A percentile compares a stretch with the other conserved stretches of the same genome.
phyloP scores from a whole-genome alignment of 2,329 filamentous ascomycete species.

The Hymenoscyphus salicellus region DNA sequence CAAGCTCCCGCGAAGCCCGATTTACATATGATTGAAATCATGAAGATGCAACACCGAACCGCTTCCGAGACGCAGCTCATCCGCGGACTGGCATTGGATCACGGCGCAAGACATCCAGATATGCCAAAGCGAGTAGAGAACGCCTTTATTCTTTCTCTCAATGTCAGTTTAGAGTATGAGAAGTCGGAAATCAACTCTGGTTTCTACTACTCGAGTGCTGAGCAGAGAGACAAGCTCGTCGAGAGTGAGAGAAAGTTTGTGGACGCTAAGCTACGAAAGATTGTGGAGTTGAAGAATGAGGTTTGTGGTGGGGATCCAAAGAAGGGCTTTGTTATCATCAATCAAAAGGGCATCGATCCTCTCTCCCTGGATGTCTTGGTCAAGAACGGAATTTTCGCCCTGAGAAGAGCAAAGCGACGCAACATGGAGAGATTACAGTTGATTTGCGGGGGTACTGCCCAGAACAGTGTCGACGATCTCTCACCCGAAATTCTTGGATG shows the following conservation, averaged over 20 bases:
- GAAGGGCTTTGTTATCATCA: constrained; percentile 96
- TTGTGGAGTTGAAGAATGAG: constrained; percentile 96
- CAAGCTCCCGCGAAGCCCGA: constrained; percentile 87
- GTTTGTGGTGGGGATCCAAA: constrained; percentile 90
- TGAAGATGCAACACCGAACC: constrained; percentile 99
- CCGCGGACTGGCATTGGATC: constrained; percentile 85
- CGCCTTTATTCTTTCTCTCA: constrained; percentile 89
- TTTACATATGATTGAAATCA: constrained; percentile 98
- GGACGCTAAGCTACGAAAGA: constrained; percentile 94
- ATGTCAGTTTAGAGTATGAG: constrained; percentile 96
- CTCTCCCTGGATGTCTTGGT: constrained; percentile 92
- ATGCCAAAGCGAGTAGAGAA: constrained; percentile 98
- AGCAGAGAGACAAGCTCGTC: constrained; percentile 95
- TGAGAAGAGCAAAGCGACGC: constrained; percentile 90
- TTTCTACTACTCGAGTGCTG: constrained; percentile 97
- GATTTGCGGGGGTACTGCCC: constrained; percentile 83
- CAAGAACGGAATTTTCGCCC: constrained; percentile 95
- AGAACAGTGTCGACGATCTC: constrained; percentile 95
- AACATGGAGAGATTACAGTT: constrained; percentile 99
- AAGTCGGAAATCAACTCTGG: constrained; percentile 99
- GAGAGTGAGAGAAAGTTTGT: constrained; percentile 96
- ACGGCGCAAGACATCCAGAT: constrained; percentile 93
- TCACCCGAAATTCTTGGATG: constrained; percentile 85
- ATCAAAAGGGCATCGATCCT: constrained; percentile 98
- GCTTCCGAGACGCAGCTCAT: constrained; percentile 96